Evolutionary conservation across 1,284 basidiomycete genomes (phyloP), one percentile per base, ranked within the genome.

Genomic region (Ganoderma lucidum): DNA sequence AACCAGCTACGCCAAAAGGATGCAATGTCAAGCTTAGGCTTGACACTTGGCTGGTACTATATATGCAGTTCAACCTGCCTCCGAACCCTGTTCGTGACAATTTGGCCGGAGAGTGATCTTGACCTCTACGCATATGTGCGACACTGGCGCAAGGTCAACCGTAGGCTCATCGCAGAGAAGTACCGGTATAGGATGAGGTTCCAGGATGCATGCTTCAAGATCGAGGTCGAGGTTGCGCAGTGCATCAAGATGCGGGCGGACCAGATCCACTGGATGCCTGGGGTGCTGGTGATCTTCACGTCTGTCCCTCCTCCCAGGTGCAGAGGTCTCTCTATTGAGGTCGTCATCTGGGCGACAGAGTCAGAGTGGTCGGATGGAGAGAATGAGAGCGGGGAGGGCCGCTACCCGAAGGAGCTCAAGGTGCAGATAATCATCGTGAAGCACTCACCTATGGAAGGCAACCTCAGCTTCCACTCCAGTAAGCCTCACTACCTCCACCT

Each of bases 61-160:
- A n/a, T n/a, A n/a, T n/a, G n/a, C n/a, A n/a, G n/a, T n/a, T n/a
- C n/a, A n/a, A n/a, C n/a, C n/a, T n/a, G n/a, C n/a, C n/a, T n/a
- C n/a, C n/a, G n/a, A n/a, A n/a, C n/a, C n/a, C n/a, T n/a, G n/a
- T n/a, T n/a, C n/a, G n/a, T n/a, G n/a, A n/a, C n/a, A n/a, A n/a
- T n/a, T n/a, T 88, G 87, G 72, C 81, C 81, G 1, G 79, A 81
- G 17, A 79, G 84, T 3, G 86, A 87, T 73, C 81, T 88, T 1
- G 86, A 88, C 65, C 48, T 87, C 3, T 88, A 86, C 71, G 79
- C 81, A 10, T 76, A 81, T 14, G 75, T 70, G 55, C 53, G 60
- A 10, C 61, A 71, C 48, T 62, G 69, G 2, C 63, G 41, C 39
- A 72, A 76, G 58, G 70, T 78, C 51, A 75, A 74, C 1, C 35